These are phyloP conservation scores for Daucus carota DNA, from an alignment of 129 eudicot genomes.

Conservation along the genomic window DNA sequence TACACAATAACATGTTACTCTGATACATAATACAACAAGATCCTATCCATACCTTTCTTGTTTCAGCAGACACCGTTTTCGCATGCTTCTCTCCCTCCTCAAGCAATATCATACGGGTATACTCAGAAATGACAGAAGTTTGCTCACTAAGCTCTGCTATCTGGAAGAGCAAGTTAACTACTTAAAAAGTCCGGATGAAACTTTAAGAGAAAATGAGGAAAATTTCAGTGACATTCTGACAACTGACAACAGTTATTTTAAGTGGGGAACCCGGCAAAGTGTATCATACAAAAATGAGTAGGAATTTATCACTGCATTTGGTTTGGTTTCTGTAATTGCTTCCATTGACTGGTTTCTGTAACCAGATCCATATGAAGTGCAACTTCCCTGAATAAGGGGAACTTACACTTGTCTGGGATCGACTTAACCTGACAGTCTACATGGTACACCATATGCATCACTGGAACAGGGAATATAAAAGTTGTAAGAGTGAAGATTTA, in stretches of 20 bases:
- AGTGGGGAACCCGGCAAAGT: background rate
- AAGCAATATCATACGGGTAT: conserved; percentile 61
- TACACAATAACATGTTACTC: no score
- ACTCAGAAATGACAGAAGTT: conserved; percentile 51
- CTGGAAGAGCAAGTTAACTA: conserved; percentile 27
- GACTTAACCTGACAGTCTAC: background rate
- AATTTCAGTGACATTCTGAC: background rate
- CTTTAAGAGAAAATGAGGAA: background rate
- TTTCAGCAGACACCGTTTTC: conserved; percentile 19
- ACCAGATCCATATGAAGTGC: background rate
- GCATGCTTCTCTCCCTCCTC: conserved; percentile 39
- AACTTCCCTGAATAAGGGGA: background rate
- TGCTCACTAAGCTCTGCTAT: conserved; percentile 55
- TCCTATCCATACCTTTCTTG: conserved; percentile 22
- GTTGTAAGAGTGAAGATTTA: background rate
- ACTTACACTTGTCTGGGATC: background rate
- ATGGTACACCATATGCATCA: background rate
- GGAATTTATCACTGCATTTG: background rate
- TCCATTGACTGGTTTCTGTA: background rate
- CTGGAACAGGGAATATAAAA: background rate
- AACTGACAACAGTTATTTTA: background rate
- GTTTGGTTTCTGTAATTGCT: background rate
- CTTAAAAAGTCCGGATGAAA: background rate
- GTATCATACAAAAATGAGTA: background rate
- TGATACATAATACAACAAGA: background rate